A percentile compares a stretch with the other conserved stretches of the same genome.
Evolutionary conservation across 2,329 filamentous ascomycete species (phyloP).

Genomic region (Penicillium fuscoglaucum): DNA sequence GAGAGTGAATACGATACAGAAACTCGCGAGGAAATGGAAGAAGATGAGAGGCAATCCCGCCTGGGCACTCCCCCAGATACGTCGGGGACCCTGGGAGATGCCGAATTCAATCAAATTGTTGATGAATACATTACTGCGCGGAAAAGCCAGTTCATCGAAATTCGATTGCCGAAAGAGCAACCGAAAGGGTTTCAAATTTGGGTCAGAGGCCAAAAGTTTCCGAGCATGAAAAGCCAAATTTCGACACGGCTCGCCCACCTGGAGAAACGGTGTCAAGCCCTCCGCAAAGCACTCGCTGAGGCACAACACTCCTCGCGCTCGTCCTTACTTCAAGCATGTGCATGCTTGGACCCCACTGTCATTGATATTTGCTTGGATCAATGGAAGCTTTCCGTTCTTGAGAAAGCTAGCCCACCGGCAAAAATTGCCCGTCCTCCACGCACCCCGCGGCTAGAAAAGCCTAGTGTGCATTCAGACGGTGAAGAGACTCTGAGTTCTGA

Average conservation of each 20-base stretch:
- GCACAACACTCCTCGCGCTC: neutral
- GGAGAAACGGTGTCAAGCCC: neutral
- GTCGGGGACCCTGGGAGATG: neutral
- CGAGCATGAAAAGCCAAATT: neutral
- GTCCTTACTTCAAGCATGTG: neutral
- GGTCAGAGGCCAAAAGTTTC: neutral
- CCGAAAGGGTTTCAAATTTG: neutral
- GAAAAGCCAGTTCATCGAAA: neutral
- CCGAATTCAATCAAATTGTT: neutral
- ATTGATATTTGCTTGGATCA: neutral
- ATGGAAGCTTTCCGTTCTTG: constrained; percentile 1
- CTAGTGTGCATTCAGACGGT: neutral
- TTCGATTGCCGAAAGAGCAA: neutral
- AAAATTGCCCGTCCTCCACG: neutral
- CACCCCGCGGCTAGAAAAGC: neutral
- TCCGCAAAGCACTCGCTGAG: neutral
- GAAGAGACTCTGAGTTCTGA: neutral
- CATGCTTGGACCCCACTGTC: neutral
- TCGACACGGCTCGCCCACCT: neutral
- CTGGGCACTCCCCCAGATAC: too few relatives aligned
- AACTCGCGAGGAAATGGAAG: neutral
- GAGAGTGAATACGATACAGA: neutral
- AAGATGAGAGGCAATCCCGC: neutral
- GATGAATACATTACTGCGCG: neutral
- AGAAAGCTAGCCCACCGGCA: neutral